Conservation (phyloP, 371 early-diverging fungal genomes). For the Conidiobolus incongruus region DNA sequence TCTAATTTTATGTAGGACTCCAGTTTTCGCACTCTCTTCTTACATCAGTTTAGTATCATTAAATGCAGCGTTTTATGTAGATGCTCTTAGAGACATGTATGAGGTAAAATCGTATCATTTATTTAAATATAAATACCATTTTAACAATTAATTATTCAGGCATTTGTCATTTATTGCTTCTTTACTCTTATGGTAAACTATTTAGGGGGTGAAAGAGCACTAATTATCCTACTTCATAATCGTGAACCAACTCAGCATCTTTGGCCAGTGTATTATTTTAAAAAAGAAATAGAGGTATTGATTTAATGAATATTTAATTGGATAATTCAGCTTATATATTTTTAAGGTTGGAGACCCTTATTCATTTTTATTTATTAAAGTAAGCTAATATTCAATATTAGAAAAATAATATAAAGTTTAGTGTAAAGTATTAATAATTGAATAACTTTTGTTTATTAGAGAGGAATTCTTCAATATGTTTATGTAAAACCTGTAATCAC, state of each 20-base stretch:
- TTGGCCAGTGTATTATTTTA: slow-evolving; percentile 58
- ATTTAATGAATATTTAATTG: too few species aligned
- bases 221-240: slow-evolving; percentile 52
- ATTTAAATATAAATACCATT: neutral
- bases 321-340: neutral
- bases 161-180: slow-evolving; percentile 90
- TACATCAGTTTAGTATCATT: slow-evolving; percentile 50
- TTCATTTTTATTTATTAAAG: slow-evolving; percentile 60
- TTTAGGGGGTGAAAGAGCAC: slow-evolving; percentile 76
- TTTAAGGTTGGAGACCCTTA: slow-evolving; percentile 63
- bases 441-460: too few species aligned
- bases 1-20: slow-evolving; percentile 32
- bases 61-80: slow-evolving; percentile 64
- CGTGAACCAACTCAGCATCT: slow-evolving; percentile 54
- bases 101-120: slow-evolving; percentile 23
- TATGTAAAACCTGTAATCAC: slow-evolving; percentile 70
- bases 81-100: slow-evolving; percentile 81
- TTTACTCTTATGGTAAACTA: slow-evolving; percentile 73
- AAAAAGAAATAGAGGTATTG: slow-evolving; percentile 56
- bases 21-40: slow-evolving; percentile 75
- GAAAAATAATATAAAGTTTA: neutral
- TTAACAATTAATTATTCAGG: slow-evolving; percentile 13
- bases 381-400: neutral
- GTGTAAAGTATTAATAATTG: neutral
- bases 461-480: slow-evolving; percentile 86